These are phyloP conservation scores for Phalaenopsis hybrid DNA, from an alignment of 116 monocot genomes.

Conservation along the genomic window DNA sequence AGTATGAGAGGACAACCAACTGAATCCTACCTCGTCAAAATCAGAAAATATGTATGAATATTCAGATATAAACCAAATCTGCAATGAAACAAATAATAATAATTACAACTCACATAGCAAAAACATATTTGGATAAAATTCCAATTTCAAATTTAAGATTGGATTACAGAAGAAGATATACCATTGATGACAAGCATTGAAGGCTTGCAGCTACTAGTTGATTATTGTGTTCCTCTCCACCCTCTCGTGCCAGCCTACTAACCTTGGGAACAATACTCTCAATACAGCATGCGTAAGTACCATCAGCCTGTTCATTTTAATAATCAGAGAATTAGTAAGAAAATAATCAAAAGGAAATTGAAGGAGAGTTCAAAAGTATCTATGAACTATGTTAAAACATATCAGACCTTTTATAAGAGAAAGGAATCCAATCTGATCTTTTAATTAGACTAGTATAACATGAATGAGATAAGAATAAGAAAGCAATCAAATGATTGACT, in stretches of 20 bases:
- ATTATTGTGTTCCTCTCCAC: slow-evolving; percentile 24
- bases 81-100: slow-evolving; percentile 17
- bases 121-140: not conserved
- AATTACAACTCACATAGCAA: not conserved
- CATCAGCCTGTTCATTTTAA: slow-evolving; percentile 52
- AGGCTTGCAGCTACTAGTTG: slow-evolving; percentile 53
- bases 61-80: slow-evolving; percentile 93
- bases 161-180: slow-evolving; percentile 12
- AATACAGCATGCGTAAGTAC: slow-evolving; percentile 67
- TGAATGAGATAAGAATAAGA: not conserved
- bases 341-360: not conserved
- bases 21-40: slow-evolving; percentile 65
- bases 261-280: slow-evolving; percentile 50
- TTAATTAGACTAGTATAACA: not conserved
- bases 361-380: not conserved
- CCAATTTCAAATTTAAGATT: not conserved
- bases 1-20: not conserved
- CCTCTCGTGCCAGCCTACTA: slow-evolving; percentile 32
- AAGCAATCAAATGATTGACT: not conserved
- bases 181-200: slow-evolving; percentile 85
- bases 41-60: slow-evolving; percentile 66
- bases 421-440: not conserved
- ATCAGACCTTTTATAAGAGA: not conserved
- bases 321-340: not conserved
- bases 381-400: not conserved